Evolutionary conservation across 345 rosid species (phyloP).

Genomic region (Litchi chinensis): DNA sequence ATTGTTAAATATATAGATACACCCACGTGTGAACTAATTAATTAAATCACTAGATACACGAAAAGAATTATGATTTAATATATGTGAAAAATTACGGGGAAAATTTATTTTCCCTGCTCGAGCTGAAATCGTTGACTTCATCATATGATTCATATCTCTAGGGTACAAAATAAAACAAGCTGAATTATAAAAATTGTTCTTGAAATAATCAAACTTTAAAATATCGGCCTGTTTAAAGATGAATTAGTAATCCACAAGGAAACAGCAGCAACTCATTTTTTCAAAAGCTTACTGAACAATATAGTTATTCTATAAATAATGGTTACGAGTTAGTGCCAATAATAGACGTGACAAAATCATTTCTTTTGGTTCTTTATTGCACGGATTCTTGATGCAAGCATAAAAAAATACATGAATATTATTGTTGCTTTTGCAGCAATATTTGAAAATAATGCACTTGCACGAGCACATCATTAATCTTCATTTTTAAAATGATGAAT

Average conservation of each 20-base stretch:
- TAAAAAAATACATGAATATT: not conserved
- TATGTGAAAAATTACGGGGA: too few relatives aligned
- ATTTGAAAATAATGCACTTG: not conserved
- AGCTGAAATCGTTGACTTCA: slow-evolving; percentile 16
- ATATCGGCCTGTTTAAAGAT: not conserved
- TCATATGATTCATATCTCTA: not conserved
- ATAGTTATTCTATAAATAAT: not conserved
- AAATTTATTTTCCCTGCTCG: not conserved
- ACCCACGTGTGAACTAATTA: not conserved
- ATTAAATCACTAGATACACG: not conserved
- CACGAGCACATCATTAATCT: not conserved
- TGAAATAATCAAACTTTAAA: not conserved
- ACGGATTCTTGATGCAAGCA: not conserved
- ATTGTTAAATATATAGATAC: not conserved
- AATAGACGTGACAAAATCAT: slow-evolving; percentile 2
- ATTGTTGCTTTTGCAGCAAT: not conserved
- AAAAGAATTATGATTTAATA: not conserved
- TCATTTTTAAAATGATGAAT: not conserved
- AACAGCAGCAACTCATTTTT: slow-evolving; percentile 7
- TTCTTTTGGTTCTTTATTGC: not conserved
- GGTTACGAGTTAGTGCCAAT: not conserved
- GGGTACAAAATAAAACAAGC: not conserved
- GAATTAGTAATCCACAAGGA: not conserved
- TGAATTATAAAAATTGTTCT: not conserved
- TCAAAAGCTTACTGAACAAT: not conserved